Evolutionary conservation across 2,329 filamentous ascomycete species (phyloP).

Genomic region (Aspergillus sp.): DNA sequence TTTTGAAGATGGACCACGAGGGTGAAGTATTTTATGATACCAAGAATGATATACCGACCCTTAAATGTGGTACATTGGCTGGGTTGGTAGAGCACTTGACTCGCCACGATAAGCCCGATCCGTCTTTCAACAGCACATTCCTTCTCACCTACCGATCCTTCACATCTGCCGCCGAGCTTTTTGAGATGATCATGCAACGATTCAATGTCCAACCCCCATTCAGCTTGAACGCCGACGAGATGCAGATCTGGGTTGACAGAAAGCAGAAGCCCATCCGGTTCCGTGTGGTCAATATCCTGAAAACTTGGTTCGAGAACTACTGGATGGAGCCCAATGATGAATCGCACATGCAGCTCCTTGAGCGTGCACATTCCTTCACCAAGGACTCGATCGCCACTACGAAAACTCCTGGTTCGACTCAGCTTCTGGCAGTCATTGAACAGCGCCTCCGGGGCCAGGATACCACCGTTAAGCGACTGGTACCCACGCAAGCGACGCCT

Average conservation of each 20-base stretch:
- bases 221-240: slow-evolving; percentile 71
- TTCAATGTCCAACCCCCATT: slow-evolving; percentile 92
- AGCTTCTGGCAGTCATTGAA: slow-evolving; percentile 82
- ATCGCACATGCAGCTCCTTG: slow-evolving; percentile 80
- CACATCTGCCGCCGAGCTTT: slow-evolving; percentile 84
- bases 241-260: slow-evolving; percentile 83
- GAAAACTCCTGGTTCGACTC: slow-evolving; percentile 83
- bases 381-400: slow-evolving; percentile 90
- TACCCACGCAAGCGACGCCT: slow-evolving; percentile 80
- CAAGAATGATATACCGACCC: slow-evolving; percentile 70
- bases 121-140: slow-evolving; percentile 96
- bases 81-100: slow-evolving; percentile 94
- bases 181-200: slow-evolving; percentile 85
- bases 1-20: slow-evolving; percentile 82
- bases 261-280: slow-evolving; percentile 97
- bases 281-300: slow-evolving; percentile 94
- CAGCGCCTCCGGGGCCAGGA: slow-evolving; percentile 88
- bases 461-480: slow-evolving; percentile 77
- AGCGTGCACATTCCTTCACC: slow-evolving; percentile 86
- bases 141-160: slow-evolving; percentile 95
- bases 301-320: slow-evolving; percentile 97
- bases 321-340: slow-evolving; percentile 97
- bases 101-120: slow-evolving; percentile 90
- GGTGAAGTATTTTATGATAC: slow-evolving; percentile 85
- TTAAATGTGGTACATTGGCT: slow-evolving; percentile 86